These are phyloP conservation scores for Coleophoma cylindrospora DNA, from an alignment of 2,329 filamentous ascomycete species.

Conservation along the genomic window DNA sequence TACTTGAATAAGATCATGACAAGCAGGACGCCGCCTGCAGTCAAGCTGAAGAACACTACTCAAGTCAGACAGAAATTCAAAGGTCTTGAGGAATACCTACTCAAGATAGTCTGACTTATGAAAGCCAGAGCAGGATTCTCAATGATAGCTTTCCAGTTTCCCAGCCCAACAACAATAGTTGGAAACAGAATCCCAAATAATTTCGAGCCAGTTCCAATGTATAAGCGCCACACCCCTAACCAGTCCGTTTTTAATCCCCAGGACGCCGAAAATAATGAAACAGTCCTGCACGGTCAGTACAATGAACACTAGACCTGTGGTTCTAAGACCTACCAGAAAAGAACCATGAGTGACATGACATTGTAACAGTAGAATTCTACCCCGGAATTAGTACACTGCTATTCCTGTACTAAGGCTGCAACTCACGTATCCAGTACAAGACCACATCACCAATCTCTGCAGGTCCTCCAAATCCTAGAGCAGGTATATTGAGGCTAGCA, in stretches of 20 bases:
- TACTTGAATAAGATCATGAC: slow-evolving; percentile 36
- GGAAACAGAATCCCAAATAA: slow-evolving; percentile 31
- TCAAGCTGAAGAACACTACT: slow-evolving; percentile 35
- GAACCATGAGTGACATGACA: slow-evolving; percentile 38
- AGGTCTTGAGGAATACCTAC: slow-evolving; percentile 23
- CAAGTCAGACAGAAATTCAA: background rate
- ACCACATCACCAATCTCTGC: slow-evolving; percentile 35
- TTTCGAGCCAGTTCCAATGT: slow-evolving; percentile 26
- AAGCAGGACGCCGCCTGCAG: slow-evolving; percentile 30
- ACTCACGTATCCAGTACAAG: slow-evolving; percentile 44
- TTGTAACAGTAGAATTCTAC: slow-evolving; percentile 46
- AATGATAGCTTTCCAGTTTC: slow-evolving; percentile 25
- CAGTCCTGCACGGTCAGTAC: slow-evolving; percentile 23
- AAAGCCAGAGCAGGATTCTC: slow-evolving; percentile 25
- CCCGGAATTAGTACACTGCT: slow-evolving; percentile 6
- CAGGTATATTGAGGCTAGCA: slow-evolving; percentile 30
- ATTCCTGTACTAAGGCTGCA: background rate
- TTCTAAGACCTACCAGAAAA: slow-evolving; percentile 35
- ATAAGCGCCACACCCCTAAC: slow-evolving; percentile 22
- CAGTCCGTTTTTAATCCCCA: slow-evolving; percentile 23
- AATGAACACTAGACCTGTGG: no score
- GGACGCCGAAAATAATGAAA: slow-evolving; percentile 30
- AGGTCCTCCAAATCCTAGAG: slow-evolving; percentile 35
- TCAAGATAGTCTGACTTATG: slow-evolving; percentile 30
- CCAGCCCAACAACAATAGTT: slow-evolving; percentile 27